Base-by-base conservation (phyloP, 2,329 filamentous ascomycete species). In the Colletotrichum brevisporum region DNA sequence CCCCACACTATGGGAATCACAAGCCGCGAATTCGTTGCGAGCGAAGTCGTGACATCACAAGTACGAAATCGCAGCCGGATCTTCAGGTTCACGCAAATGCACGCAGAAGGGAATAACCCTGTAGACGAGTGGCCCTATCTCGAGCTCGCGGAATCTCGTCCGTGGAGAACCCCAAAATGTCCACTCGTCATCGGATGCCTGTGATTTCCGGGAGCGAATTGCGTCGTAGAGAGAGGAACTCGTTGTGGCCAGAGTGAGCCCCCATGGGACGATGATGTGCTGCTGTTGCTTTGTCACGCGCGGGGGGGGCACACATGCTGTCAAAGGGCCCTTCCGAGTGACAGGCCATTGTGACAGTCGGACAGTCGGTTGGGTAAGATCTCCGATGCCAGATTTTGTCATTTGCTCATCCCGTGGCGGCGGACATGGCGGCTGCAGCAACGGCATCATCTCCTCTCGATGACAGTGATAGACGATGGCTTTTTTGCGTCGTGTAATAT, bases 291-390 rank as follows among this genome's bases (percentile, higher is more conserved):
- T 47, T 50, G 47, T 24, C 21, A 18, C 10, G 47, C 45, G 48
- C 13, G 48, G 48, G 48, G 48, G 48, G 48, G 48, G 21, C 21
- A 31, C 4, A 52, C 31, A 36, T 36, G 8, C 31, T 36, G 31
- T 36, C 31, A 36, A 36, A 36, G 31, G 31, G 10, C 31, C 31
- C 4, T 52, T 16, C 13, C 21, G 24, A 41, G 18, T 6, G 48
- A 51, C 43, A 66, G 41, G 55, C 61, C 61, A 47, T 65, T 48
- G 48, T 59, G 61, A 65, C 54, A 55, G 66, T 66, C 57, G 63
- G 53, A 6, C n/a, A 36, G 45, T 51, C 31, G 31, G 50, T 51
- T 55, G 6, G 66, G 55, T 43, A 50, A 36, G 27, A 45, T 50
- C 21, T 66, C 66, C 54, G 61, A 54, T 15, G 61, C 54, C 50